These are phyloP conservation scores for Smittium culicis DNA, from an alignment of 371 early-diverging fungal species.

Conservation along the genomic window DNA sequence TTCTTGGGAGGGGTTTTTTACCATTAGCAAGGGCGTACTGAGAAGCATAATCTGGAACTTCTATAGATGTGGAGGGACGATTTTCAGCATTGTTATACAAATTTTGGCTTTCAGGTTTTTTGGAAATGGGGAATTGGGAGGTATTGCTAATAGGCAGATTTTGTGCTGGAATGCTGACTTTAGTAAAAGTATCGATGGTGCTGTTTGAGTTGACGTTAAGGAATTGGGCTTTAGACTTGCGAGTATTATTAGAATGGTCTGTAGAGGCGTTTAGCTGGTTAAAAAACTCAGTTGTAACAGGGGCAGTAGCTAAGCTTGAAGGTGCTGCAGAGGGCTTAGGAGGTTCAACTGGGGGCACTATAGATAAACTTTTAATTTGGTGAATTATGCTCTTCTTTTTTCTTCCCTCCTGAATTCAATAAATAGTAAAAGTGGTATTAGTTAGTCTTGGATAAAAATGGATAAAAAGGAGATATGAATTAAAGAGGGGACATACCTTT, in stretches of 20 bases:
- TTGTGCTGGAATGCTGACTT: slow-evolving; percentile 6
- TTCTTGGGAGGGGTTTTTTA: slow-evolving; percentile 23
- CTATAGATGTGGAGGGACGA: slow-evolving; percentile 28
- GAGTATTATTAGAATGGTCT: too few relatives aligned
- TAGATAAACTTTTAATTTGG: slow-evolving; percentile 8
- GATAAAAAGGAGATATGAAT: too few relatives aligned
- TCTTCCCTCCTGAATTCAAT: slow-evolving; percentile 17
- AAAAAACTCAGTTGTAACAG: slow-evolving; percentile 20
- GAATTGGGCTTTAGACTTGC: not conserved
- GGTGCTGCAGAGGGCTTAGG: too few relatives aligned
- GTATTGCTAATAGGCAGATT: not conserved
- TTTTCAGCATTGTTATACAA: slow-evolving; percentile 23
- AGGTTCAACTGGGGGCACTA: slow-evolving; percentile 16
- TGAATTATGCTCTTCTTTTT: slow-evolving; percentile 15
- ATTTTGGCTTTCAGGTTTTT: slow-evolving; percentile 13
- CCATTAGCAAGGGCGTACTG: slow-evolving; percentile 29
- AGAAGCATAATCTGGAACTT: slow-evolving; percentile 22
- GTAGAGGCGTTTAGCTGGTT: slow-evolving; percentile 11
- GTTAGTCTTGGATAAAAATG: not conserved
- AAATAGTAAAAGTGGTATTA: not conserved
- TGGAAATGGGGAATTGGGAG: slow-evolving; percentile 5
- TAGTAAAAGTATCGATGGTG: not conserved
- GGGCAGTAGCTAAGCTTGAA: not conserved
- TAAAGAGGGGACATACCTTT: too few relatives aligned
- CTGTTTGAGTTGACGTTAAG: not conserved